Base-by-base conservation (phyloP, 2,329 filamentous ascomycete species). In the Davidsoniella neocaledoniae region DNA sequence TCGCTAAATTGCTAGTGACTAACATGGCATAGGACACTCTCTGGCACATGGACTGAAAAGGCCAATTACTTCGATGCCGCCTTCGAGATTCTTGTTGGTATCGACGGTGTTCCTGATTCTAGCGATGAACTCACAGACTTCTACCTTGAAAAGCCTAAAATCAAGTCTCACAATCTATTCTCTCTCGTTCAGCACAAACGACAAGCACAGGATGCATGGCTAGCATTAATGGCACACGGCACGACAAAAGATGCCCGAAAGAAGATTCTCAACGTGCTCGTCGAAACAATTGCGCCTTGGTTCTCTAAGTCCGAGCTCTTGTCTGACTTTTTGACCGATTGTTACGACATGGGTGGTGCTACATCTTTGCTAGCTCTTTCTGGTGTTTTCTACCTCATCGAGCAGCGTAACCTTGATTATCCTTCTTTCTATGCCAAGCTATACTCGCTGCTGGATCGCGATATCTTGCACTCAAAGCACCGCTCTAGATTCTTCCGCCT, bases 291-390 rank as follows among this genome's bases (percentile, higher is more conserved):
- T 57, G 83, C 84, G 21, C 88, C 90, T 0, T 94, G 86, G 84
- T 94, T 96, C 64, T 74, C 72, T 44, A 84, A 86, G 54, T 83
- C 87, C 1, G 90, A 96, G 60, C 72, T 94, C 39, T 73, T 98
- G 33, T 87, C 94, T 72, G 91, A 98, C 67, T 98, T 96, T 64
- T 68, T 98, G 50, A 94, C 87, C n/a, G 86, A 91, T 65, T 93
- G 81, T 26, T 96, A 94, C 67, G 75, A 95, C 58, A 69, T 80
- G 6, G 87, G 90, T 47, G 91, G 91, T 42, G 83, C 86, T 12
- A 86, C 81, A 44, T 90, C 91, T 4, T 72, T 98, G 4, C 74
- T 95, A 17, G 87, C 93, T 1, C 71, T 98, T 1, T 93, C 86
- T 1, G 91, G 91, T 47, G 80, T 98, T 43, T 98, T 94, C 68